These are phyloP conservation scores for Globisporangium spinosum DNA, from an alignment of 352 stramenopile genomes.

Conservation along the genomic window DNA sequence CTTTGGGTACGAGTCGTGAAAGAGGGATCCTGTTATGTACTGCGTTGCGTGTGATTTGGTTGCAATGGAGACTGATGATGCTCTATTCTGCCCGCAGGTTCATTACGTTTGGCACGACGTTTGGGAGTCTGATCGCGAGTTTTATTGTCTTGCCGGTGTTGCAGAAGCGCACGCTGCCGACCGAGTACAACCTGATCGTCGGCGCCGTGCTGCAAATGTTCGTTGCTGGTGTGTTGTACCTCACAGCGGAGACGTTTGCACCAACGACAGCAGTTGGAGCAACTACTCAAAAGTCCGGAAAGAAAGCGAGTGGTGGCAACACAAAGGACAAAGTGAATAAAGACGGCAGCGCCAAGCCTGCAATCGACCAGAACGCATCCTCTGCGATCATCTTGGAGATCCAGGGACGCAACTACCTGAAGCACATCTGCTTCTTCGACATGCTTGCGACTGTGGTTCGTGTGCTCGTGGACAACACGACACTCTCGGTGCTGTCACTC, in stretches of 20 bases:
- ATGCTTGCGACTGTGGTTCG: slow-evolving; percentile 75
- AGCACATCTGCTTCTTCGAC: slow-evolving; percentile 88
- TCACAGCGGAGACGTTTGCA: slow-evolving; percentile 45
- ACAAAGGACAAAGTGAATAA: slow-evolving; percentile 5
- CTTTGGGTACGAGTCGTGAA: slow-evolving; percentile 45
- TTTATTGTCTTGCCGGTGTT: slow-evolving; percentile 62
- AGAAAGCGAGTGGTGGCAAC: neutral
- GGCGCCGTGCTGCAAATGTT: slow-evolving; percentile 48
- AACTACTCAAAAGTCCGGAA: neutral
- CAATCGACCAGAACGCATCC: slow-evolving; percentile 17
- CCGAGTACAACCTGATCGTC: slow-evolving; percentile 72
- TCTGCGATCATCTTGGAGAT: slow-evolving; percentile 57
- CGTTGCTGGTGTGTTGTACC: slow-evolving; percentile 53
- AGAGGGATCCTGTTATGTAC: neutral
- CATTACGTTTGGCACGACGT: slow-evolving; percentile 82
- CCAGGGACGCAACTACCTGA: slow-evolving; percentile 66
- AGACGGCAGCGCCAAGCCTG: slow-evolving; percentile 11
- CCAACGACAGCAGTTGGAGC: slow-evolving; percentile 9
- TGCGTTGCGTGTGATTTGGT: neutral
- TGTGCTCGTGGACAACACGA: slow-evolving; percentile 81
- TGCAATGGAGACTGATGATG: neutral
- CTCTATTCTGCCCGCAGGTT: slow-evolving; percentile 24
- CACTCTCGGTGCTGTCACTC: slow-evolving; percentile 65
- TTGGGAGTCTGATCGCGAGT: slow-evolving; percentile 72
- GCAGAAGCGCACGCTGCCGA: slow-evolving; percentile 47